These are phyloP conservation scores for Eleusine indica DNA, from an alignment of 176 grass and related monocot species.

Conservation along the genomic window DNA sequence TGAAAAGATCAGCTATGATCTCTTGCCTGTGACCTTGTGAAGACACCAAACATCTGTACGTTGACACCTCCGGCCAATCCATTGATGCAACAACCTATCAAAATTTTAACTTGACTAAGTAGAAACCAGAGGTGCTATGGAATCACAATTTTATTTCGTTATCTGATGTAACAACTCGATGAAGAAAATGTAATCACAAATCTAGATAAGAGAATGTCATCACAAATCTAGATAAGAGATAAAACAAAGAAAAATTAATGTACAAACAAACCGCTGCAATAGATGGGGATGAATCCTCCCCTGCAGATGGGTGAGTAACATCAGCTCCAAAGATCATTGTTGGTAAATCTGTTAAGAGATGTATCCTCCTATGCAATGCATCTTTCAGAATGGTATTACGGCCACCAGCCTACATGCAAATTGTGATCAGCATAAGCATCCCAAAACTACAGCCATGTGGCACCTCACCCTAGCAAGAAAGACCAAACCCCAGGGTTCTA, in stretches of 20 bases:
- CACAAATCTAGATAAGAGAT: background rate
- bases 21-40: conserved; percentile 70
- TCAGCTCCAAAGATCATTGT: conserved; percentile 83
- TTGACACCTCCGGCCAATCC: conserved; percentile 87
- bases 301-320: conserved; percentile 77
- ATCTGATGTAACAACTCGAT: background rate
- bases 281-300: conserved; percentile 69
- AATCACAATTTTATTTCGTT: background rate
- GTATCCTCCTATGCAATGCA: conserved; percentile 55
- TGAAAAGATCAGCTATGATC: conserved; percentile 75
- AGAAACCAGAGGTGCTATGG: background rate
- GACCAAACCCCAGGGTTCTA: background rate
- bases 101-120: background rate
- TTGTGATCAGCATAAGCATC: background rate
- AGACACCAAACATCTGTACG: conserved; percentile 78
- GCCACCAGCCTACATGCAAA: conserved; percentile 56
- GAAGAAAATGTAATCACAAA: background rate
- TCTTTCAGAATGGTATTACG: conserved; percentile 68
- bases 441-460: background rate
- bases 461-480: background rate
- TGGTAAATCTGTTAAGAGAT: conserved; percentile 58
- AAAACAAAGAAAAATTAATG: background rate
- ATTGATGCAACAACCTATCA: conserved; percentile 82
- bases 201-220: background rate
- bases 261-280: conserved; percentile 59